Evolutionary conservation across 2,329 filamentous ascomycete genomes (phyloP).

Genomic region (Fusarium floridanum): DNA sequence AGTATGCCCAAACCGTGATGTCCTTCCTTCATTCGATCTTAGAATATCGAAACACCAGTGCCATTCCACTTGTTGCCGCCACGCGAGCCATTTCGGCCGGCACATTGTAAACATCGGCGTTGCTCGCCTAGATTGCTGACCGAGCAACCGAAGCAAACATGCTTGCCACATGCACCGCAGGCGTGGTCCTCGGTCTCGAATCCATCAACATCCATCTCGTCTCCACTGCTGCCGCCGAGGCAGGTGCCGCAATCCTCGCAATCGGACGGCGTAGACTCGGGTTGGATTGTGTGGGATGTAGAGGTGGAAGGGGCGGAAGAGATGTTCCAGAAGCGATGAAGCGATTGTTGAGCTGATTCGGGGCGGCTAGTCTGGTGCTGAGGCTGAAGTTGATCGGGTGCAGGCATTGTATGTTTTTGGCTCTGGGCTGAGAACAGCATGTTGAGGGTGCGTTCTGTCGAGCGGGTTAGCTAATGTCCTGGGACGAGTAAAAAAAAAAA

Average conservation of each 20-base stretch:
- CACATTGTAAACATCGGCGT: constrained; percentile 66
- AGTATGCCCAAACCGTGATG: neutral
- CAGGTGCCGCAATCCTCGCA: constrained; percentile 68
- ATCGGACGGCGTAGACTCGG: constrained; percentile 45
- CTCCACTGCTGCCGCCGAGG: constrained; percentile 40
- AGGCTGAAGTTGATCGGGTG: constrained; percentile 19
- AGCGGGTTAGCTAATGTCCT: constrained; percentile 25
- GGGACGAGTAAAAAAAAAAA: neutral
- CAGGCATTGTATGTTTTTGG: constrained; percentile 25
- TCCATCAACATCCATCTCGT: constrained; percentile 57
- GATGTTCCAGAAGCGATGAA: constrained; percentile 74
- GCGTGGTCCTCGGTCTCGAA: constrained; percentile 45
- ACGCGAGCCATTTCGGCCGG: constrained; percentile 51
- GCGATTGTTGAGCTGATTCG: constrained; percentile 59
- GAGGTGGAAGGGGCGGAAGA: constrained; percentile 52
- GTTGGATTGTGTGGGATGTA: constrained; percentile 39
- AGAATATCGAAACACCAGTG: constrained; percentile 41
- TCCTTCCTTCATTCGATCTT: neutral
- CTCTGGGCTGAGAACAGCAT: constrained; percentile 70
- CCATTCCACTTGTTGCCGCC: constrained; percentile 36
- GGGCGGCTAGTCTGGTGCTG: constrained; percentile 15
- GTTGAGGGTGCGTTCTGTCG: constrained; percentile 67
- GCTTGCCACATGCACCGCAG: constrained; percentile 66
- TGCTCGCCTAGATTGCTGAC: constrained; percentile 69
- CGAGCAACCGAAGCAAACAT: constrained; percentile 71